Base-by-base conservation (phyloP, 768 basidiomycete species). In the Saitozyma sp. region DNA sequence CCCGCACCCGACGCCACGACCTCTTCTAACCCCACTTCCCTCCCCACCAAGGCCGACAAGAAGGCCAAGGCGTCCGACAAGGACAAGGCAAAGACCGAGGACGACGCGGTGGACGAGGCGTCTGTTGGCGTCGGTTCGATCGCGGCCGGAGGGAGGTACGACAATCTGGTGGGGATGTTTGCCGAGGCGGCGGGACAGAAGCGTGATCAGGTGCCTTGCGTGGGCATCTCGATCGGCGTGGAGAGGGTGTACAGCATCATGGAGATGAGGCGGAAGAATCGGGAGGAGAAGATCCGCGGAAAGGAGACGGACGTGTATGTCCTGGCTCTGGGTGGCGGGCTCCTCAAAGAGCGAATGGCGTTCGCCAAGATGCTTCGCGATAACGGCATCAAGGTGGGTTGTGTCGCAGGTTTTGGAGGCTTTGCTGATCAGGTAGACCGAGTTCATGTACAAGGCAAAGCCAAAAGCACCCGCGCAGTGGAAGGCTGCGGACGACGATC, bases 101-200 rank as follows among this genome's bases (percentile, higher is more conserved):
- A 91, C 58, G 88, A 91, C 57, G 95, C 94, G 69, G 81, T 92
- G 43, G 95, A 98, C 79, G 95, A 97, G 77, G 89, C 90, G 1
- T 85, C 88, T 68, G 87, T 98, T 45, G 96, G 96, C 17, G 92
- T 98, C 3, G 96, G 96, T n/a, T 96, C 93, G 13, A 95, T 99
- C 78, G 96, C 94, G n/a, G 96, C 91, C 1, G 96, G 96, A 10
- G 96, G 96, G 9, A 85, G 96, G 41, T 99, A 99, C 80, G 96
- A 98, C 82, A 87, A 88, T 58, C 88, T 99, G 20, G 95, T 99
- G 0, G 89, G 90, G 39, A 86, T 92, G 83, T 96, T 99, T 83
- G 70, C 77, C 19, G 78, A 78, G 42, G 89, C 92, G 0, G 85
- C 90, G 0, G 88, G 86, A 1, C 87, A 87, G 56, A 91, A 90